phyloP scores from a whole-genome alignment of 257 asterid genomes.

The Capsicum chinense region DNA sequence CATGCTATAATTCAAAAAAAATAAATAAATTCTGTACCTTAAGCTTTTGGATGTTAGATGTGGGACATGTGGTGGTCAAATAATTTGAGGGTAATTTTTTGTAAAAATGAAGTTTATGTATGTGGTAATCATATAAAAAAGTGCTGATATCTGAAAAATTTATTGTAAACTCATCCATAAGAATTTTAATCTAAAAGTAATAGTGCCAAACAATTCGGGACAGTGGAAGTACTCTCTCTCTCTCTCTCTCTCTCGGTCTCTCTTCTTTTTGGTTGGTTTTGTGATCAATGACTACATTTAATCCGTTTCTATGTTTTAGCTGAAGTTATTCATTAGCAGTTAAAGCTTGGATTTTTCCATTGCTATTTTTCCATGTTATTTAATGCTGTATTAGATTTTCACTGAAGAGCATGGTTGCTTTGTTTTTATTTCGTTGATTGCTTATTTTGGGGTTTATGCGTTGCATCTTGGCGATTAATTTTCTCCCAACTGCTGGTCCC shows the following conservation, averaged over 20 bases:
- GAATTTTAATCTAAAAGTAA: conserved; percentile 11
- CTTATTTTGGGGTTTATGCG: background rate
- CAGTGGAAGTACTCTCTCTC: background rate
- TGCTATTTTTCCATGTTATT: background rate
- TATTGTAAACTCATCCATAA: background rate
- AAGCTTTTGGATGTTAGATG: background rate
- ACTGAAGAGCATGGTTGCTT: background rate
- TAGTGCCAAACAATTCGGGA: background rate
- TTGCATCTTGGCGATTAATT: background rate
- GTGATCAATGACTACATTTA: background rate
- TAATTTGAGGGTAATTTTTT: background rate
- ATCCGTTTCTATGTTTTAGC: background rate
- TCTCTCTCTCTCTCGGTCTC: background rate
- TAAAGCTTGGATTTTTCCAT: background rate
- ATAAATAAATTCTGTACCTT: background rate
- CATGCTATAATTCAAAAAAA: background rate
- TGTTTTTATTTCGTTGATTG: background rate
- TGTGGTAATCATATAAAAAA: background rate
- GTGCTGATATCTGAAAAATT: background rate
- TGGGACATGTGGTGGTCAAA: background rate
- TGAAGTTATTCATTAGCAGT: background rate
- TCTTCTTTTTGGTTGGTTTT: background rate
- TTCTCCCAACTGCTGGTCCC: background rate
- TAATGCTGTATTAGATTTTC: background rate
- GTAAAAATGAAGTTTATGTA: conserved; percentile 6